Conservation (phyloP, 176 grass and related monocot genomes). For the Bothriochloa decipiens region DNA sequence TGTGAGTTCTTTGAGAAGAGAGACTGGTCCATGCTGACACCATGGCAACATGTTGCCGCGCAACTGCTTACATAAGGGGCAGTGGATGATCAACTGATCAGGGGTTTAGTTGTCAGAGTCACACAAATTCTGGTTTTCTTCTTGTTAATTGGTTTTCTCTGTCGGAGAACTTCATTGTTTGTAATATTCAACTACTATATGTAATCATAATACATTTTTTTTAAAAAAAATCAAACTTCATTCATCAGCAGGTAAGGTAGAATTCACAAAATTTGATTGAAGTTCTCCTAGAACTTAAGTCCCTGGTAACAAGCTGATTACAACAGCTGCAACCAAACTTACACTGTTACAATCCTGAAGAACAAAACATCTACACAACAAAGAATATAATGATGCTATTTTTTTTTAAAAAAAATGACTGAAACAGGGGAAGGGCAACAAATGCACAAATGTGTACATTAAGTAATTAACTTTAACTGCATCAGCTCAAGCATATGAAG, state of each 20-base stretch:
- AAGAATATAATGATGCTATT: neutral
- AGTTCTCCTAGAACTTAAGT: no score
- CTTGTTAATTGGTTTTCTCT: no score
- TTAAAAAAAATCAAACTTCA: neutral
- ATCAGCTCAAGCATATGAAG: neutral
- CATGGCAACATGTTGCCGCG: no score
- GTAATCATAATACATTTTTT: no score
- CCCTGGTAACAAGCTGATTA: constrained; percentile 9
- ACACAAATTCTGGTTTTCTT: neutral
- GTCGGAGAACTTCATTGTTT: no score
- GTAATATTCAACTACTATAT: no score
- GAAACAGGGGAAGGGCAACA: neutral
- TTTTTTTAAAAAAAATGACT: no score
- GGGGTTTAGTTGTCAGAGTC: no score
- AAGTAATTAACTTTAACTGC: neutral
- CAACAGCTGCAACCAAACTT: neutral
- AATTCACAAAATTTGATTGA: neutral
- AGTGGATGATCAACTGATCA: no score
- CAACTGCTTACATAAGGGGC: no score
- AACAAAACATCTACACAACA: constrained; percentile 2
- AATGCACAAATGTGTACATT: neutral
- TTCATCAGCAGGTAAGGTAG: neutral
- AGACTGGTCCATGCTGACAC: no score
- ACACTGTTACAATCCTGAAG: neutral
- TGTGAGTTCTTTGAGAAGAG: no score